These are phyloP conservation scores for Herpotrichia juniperi DNA, from an alignment of 2,329 filamentous ascomycete genomes.

Conservation along the genomic window DNA sequence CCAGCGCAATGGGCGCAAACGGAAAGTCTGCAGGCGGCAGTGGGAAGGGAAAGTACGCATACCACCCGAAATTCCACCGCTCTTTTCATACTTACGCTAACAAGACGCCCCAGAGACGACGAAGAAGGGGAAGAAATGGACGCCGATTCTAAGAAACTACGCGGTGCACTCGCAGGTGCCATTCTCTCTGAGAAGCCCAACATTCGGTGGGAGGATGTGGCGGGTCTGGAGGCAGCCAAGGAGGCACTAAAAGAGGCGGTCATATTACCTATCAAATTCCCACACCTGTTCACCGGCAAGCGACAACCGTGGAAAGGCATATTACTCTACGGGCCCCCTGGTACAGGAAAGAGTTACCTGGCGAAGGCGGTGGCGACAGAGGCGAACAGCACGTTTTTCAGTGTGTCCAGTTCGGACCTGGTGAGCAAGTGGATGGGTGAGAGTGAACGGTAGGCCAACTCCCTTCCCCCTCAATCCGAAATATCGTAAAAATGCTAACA, in stretches of 20 bases:
- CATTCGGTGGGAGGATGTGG: conserved; percentile 97
- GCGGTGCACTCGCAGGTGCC: conserved; percentile 86
- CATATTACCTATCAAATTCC: conserved; percentile 97
- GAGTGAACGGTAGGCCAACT: conserved; percentile 82
- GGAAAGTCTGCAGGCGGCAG: conserved; percentile 68
- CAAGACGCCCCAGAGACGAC: conserved; percentile 53
- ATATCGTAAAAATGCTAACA: background rate
- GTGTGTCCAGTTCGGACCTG: conserved; percentile 93
- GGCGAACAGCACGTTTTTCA: conserved; percentile 99
- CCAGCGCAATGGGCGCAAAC: conserved; percentile 74
- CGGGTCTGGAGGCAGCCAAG: conserved; percentile 90
- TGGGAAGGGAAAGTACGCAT: conserved; percentile 63
- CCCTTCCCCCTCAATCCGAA: background rate
- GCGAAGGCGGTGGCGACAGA: conserved; percentile 98
- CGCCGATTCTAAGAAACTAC: conserved; percentile 92
- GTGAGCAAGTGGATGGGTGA: conserved; percentile 99
- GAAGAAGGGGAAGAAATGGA: conserved; percentile 73
- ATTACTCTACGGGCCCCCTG: conserved; percentile 91
- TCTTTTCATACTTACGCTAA: conserved; percentile 13
- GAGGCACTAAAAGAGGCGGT: conserved; percentile 98
- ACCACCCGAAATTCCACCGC: conserved; percentile 1
- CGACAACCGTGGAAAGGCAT: conserved; percentile 99
- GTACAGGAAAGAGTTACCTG: conserved; percentile 96
- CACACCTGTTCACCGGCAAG: conserved; percentile 93
- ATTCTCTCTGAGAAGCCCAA: conserved; percentile 96